Base-by-base conservation (phyloP, 1,139 yeast species). In the Taphrina flavorubra region DNA sequence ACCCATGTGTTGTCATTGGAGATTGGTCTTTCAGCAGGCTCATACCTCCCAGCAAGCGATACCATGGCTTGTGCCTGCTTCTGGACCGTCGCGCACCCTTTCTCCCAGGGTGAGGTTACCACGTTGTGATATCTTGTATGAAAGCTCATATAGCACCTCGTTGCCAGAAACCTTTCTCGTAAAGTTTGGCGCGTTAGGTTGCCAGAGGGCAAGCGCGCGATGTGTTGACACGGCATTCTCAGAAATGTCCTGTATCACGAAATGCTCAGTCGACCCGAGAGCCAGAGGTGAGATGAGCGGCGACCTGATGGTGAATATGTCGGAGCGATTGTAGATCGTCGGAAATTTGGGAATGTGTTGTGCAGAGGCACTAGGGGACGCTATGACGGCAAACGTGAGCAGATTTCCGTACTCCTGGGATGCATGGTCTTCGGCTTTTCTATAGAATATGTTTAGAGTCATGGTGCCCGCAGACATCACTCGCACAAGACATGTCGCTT, bases 251-350 rank as follows among this genome's bases (percentile, higher is more conserved):
- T 58, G 20, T 14, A 58, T 16, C 20, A 58, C 44, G 31, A 58
- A 44, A 8, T 58, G n/a, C 13, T 58, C 42, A 2, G 40, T n/a
- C 1, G 51, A 7, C 6, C 42, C 34, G 11, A 31, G 13, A 7
- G 39, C 40, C 44, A 58, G 25, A 31, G 62, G 51, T 13, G 51
- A 42, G 10, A 58, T 34, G 10, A 58, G 44, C 7, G 62, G 62
- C 7, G 62, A 18, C n/a, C 11, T 20, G 31, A 58, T 25, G 16
- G 11, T 58, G 25, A 16, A 20, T 6, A 16, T 31, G 42, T 14
- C 11, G 16, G 18, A 53, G 8, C 31, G 39, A 11, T 18, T 39
- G 18, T 44, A 58, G n/a, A n/a, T 31, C 44, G 1, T 8, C 10
- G 62, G 62, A 44, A 25, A 58, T 1, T 20, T 47, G 13, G 42